Evolutionary conservation across 75 land plant species (phyloP).

Genomic region (Picea sitchensis): DNA sequence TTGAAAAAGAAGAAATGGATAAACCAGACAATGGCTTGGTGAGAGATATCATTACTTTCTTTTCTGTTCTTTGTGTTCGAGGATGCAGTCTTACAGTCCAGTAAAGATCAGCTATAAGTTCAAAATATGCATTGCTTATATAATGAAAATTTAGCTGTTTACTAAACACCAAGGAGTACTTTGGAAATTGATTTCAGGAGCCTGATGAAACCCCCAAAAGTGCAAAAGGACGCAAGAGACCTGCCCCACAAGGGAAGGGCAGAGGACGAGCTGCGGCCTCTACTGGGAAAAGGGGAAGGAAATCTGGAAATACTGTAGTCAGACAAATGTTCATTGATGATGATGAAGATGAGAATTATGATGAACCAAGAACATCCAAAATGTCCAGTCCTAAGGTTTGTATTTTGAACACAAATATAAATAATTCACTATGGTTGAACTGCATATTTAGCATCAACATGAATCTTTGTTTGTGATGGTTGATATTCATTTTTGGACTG

Average conservation of each 20-base stretch:
- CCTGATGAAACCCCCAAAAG: constrained; percentile 31
- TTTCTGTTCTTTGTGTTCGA: background rate
- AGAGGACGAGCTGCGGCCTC: constrained; percentile 42
- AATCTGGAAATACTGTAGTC: constrained; percentile 42
- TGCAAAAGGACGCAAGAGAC: constrained; percentile 57
- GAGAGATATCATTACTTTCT: constrained; percentile 10
- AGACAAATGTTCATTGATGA: constrained; percentile 38
- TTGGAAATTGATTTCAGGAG: constrained; percentile 27
- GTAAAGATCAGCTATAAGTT: background rate
- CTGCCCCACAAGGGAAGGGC: constrained; percentile 69
- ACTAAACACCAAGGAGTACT: background rate
- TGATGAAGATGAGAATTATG: constrained; percentile 61
- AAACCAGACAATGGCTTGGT: constrained; percentile 71
- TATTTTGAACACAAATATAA: background rate
- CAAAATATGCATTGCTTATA: background rate
- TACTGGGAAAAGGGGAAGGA: constrained; percentile 62
- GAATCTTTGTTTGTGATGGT: background rate
- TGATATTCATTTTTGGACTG: background rate
- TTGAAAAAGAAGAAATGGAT: constrained; percentile 39
- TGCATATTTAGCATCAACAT: background rate
- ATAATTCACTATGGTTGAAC: background rate
- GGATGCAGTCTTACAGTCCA: background rate
- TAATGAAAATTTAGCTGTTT: background rate
- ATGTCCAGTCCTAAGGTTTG: constrained; percentile 46
- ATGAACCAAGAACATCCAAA: constrained; percentile 39